These are phyloP conservation scores for Microsporum ferrugineum DNA, from an alignment of 2,329 filamentous ascomycete genomes.

Conservation along the genomic window DNA sequence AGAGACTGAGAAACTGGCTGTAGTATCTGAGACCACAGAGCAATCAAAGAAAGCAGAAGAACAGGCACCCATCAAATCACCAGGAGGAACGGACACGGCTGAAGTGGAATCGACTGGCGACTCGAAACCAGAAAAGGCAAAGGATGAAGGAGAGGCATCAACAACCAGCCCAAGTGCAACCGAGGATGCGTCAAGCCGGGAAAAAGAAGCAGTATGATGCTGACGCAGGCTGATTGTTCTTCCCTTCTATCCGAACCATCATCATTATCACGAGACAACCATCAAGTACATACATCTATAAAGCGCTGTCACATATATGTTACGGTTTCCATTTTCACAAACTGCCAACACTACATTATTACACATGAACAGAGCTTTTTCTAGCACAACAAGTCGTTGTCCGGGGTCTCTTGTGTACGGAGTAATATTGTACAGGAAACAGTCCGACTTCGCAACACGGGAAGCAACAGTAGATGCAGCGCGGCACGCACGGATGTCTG, in stretches of 20 bases:
- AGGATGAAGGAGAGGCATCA: conserved; percentile 27
- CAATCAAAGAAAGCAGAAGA: conserved; percentile 1
- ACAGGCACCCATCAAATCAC: neutral
- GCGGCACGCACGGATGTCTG: neutral
- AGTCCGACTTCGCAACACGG: neutral
- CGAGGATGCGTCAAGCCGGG: neutral
- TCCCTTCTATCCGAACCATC: neutral
- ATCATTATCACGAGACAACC: neutral
- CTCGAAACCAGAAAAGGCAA: conserved; percentile 19
- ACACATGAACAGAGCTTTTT: neutral
- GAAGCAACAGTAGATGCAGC: neutral
- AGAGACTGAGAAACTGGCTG: neutral
- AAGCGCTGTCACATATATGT: neutral
- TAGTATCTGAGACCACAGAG: neutral
- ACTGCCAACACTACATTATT: neutral
- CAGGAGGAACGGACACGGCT: conserved; percentile 14
- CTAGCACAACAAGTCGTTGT: neutral
- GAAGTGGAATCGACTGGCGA: conserved; percentile 31
- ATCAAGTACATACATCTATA: neutral
- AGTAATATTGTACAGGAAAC: neutral
- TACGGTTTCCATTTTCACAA: neutral
- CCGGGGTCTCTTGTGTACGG: neutral
- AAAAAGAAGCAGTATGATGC: neutral
- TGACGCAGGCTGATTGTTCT: neutral
- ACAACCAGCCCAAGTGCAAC: conserved; percentile 25